Conservation (phyloP, 2,329 filamentous ascomycete species). For the Microthyrium microscopicum region DNA sequence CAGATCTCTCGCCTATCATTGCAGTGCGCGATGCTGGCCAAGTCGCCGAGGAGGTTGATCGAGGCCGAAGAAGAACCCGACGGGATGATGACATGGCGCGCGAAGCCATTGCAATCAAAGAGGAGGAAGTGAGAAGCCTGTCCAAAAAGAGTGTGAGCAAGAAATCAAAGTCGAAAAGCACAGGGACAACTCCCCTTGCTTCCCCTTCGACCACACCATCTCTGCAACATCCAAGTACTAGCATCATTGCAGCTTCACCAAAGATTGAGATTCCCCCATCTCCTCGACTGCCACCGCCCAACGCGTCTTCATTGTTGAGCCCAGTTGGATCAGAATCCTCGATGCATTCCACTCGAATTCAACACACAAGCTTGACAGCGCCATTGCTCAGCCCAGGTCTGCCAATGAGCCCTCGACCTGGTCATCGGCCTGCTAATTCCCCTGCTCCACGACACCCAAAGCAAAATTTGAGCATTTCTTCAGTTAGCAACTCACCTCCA, state of each 20-base stretch:
- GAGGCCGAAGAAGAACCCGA: constrained; percentile 67
- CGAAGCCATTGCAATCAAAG: constrained; percentile 48
- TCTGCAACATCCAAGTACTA: no score
- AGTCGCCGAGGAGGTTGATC: constrained; percentile 51
- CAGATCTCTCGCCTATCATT: constrained; percentile 33
- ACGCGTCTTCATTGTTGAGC: constrained; percentile 31
- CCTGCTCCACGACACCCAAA: constrained; percentile 41
- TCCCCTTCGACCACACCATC: no score
- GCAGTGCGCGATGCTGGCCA: constrained; percentile 15
- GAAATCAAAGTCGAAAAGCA: constrained; percentile 32
- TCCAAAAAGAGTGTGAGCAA: constrained; percentile 55
- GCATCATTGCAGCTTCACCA: no score
- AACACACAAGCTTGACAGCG: constrained; percentile 24
- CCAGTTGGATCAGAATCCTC: constrained; percentile 23
- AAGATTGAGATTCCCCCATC: constrained; percentile 5
- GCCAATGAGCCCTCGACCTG: constrained; percentile 43
- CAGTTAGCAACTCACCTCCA: constrained; percentile 45
- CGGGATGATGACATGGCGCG: constrained; percentile 74
- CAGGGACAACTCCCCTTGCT: constrained; percentile 14
- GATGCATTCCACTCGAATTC: constrained; percentile 12
- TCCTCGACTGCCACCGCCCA: constrained; percentile 12
- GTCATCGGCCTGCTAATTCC: constrained; percentile 41
- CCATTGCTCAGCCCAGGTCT: constrained; percentile 46
- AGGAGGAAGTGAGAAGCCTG: constrained; percentile 52
- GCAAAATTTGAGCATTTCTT: constrained; percentile 43